phyloP scores from a whole-genome alignment of 768 basidiomycete species.

The Pleurotus sapidus region DNA sequence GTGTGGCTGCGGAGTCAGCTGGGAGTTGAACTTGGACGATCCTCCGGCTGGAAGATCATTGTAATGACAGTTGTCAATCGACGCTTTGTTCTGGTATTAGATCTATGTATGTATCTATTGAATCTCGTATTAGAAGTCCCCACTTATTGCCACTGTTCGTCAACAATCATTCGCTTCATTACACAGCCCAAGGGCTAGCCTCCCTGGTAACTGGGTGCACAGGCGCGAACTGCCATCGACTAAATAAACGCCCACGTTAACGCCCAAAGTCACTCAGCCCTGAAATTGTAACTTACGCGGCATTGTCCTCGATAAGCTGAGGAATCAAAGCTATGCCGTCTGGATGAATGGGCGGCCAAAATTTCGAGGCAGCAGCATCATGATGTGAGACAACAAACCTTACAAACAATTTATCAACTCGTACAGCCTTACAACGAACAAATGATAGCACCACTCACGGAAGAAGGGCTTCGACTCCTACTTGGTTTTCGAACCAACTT shows the following conservation, averaged over 20 bases:
- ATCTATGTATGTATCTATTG: constrained; percentile 2
- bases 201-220: constrained; percentile 1
- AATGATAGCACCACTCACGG: not conserved
- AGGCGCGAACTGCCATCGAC: constrained; percentile 8
- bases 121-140: not conserved
- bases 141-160: no score
- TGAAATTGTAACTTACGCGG: not conserved
- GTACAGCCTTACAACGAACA: no score
- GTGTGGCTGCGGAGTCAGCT: constrained; percentile 95
- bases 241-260: not conserved
- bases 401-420: no score
- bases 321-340: not conserved
- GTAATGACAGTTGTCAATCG: no score
- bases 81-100: not conserved
- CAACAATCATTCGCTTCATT: not conserved
- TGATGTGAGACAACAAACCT: constrained; percentile 5
- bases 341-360: constrained; percentile 2
- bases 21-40: constrained; percentile 67
- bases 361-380: not conserved
- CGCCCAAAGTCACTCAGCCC: not conserved
- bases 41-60: not conserved
- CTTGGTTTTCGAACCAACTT: constrained; percentile 1
- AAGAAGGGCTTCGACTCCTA: constrained; percentile 4
- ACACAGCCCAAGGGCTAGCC: constrained; percentile 5
- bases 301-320: not conserved